phyloP scores from a whole-genome alignment of 2,329 filamentous ascomycete species.

The Alternaria arbusti region DNA sequence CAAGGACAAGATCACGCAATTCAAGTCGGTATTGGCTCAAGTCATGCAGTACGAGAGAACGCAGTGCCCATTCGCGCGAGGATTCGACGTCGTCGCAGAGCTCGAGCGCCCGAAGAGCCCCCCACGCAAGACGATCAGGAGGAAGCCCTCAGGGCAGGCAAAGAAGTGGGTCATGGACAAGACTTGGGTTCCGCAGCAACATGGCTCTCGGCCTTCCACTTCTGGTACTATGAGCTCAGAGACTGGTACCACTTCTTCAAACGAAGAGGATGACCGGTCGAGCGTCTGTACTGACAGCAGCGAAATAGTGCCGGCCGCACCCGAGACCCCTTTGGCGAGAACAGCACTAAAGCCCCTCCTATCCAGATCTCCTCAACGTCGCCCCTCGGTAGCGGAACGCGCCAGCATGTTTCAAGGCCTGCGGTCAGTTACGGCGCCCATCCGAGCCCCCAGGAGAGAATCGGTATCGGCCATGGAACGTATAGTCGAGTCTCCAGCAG shows the following conservation, averaged over 20 bases:
- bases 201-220: slow-evolving; percentile 40
- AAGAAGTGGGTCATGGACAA: slow-evolving; percentile 58
- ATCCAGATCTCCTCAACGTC: slow-evolving; percentile 16
- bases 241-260: slow-evolving; percentile 36
- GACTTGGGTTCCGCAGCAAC: slow-evolving; percentile 56
- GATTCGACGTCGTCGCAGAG: slow-evolving; percentile 75
- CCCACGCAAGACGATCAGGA: slow-evolving; percentile 56
- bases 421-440: slow-evolving; percentile 38
- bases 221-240: slow-evolving; percentile 39
- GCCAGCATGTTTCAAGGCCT: slow-evolving; percentile 39
- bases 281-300: slow-evolving; percentile 42
- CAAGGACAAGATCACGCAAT: slow-evolving; percentile 65
- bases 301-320: slow-evolving; percentile 33
- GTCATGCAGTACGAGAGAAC: slow-evolving; percentile 88
- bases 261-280: slow-evolving; percentile 45
- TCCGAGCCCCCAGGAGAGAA: slow-evolving; percentile 9
- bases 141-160: slow-evolving; percentile 62
- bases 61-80: slow-evolving; percentile 80
- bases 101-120: slow-evolving; percentile 72
- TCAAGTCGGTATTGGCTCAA: slow-evolving; percentile 73
- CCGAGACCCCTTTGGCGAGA: slow-evolving; percentile 23
- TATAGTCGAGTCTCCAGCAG: slow-evolving; percentile 25
- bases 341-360: slow-evolving; percentile 18
- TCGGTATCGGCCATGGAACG: slow-evolving; percentile 26
- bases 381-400: slow-evolving; percentile 39